These are phyloP conservation scores for Pochonia chlamydosporia DNA, from an alignment of 2,329 filamentous ascomycete species.

Conservation along the genomic window DNA sequence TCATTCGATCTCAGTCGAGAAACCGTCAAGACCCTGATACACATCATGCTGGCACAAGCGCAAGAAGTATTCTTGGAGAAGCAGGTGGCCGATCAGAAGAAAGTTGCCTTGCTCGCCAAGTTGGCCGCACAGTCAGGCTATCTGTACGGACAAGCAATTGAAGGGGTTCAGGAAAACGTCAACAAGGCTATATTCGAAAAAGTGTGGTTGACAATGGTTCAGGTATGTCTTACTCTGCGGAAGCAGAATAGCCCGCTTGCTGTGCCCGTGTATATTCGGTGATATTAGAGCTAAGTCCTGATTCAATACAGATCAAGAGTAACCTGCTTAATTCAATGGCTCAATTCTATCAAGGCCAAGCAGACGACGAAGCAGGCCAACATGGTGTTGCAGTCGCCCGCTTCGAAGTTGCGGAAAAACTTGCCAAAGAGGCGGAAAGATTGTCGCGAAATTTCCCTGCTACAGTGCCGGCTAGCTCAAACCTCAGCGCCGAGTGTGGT, in stretches of 20 bases:
- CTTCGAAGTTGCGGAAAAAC: constrained; percentile 71
- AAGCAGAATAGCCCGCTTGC: too few species aligned
- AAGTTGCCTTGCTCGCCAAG: constrained; percentile 85
- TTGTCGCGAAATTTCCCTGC: constrained; percentile 75
- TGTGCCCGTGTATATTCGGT: too few species aligned
- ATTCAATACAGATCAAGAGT: constrained; percentile 57
- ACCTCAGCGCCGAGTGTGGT: constrained; percentile 76
- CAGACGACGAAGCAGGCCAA: constrained; percentile 82
- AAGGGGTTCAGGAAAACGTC: constrained; percentile 90
- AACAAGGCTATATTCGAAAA: constrained; percentile 90
- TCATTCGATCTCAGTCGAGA: constrained; percentile 94
- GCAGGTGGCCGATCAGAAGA: constrained; percentile 88
- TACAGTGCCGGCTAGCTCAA: constrained; percentile 73
- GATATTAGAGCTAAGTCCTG: neutral
- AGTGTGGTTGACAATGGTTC: constrained; percentile 78
- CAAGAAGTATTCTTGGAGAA: constrained; percentile 98
- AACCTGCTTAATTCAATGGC: constrained; percentile 79
- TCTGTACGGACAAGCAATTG: constrained; percentile 79
- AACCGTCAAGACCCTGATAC: constrained; percentile 90
- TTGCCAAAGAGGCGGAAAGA: constrained; percentile 72
- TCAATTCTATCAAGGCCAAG: constrained; percentile 88
- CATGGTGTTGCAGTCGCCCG: constrained; percentile 82
- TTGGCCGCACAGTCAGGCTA: constrained; percentile 85
- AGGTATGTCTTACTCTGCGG: constrained; percentile 42
- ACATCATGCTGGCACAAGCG: constrained; percentile 87